Evolutionary conservation across 805 yeast species (phyloP), one percentile per base, ranked within the genome.

Genomic region (Barnettozyma populi): DNA sequence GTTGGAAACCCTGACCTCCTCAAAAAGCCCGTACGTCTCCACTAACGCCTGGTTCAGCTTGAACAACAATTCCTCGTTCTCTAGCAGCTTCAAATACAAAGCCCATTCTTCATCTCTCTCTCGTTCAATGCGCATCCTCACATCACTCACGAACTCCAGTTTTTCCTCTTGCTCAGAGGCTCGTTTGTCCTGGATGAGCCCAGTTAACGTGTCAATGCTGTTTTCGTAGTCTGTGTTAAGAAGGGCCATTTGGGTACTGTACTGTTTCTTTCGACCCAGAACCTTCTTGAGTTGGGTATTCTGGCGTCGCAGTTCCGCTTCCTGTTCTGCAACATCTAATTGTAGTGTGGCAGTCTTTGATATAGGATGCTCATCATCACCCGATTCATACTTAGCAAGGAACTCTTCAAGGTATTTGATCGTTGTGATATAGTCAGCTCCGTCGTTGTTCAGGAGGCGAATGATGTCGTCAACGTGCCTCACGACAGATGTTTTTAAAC

Each of bases 211-310:
- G 21, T 48, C 48, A 5, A 58, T 52, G 5, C 38, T 24, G 0
- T 27, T 16, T 29, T 57, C 60, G 29, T 53, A 59, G 11, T 54
- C 57, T 3, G 14, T 6, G 19, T 53, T 56, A 4, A 53, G 43
- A 1, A 14, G 7, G 21, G 40, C 37, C 9, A 50, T 40, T n/a
- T 52, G 50, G 2, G 11, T 11, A 21, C 44, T 53, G 31, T 51
- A 52, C 5, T 23, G n/a, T 16, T 9, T 44, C 36, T 48, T 51
- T 3, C 45, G 32, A 3, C 14, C 44, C 11, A 56, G 41, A 3
- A 59, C 23, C 19, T 35, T 9, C 36, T 49, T 57, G 41, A 59
- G 29, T 43, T 49, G 41, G 23, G 8, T 4, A 41, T 57, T 57
- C 35, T 59, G 61, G 7, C 37, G 35, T 13, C 25, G 20, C 7